Percentiles rank a stretch among this genome's conserved stretches.
phyloP scores from a whole-genome alignment of 768 basidiomycete species.

The Lactarius hengduanensis region DNA sequence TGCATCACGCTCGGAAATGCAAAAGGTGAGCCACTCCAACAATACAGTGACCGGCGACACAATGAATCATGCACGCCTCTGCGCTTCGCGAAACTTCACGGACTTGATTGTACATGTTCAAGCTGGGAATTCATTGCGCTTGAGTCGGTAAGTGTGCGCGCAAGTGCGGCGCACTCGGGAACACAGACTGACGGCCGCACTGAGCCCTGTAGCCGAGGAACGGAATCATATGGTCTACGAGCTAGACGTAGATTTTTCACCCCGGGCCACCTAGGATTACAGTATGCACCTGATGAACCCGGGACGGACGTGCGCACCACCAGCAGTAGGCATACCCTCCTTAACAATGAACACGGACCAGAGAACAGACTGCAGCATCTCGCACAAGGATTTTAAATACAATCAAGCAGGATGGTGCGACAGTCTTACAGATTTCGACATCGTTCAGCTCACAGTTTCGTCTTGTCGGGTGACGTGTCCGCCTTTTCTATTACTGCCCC shows the following conservation, averaged over 20 bases:
- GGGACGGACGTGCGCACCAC: neutral
- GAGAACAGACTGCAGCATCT: too few species aligned
- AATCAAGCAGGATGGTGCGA: neutral
- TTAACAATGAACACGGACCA: too few species aligned
- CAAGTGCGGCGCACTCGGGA: too few species aligned
- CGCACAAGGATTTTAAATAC: neutral
- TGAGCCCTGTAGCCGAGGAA: too few species aligned
- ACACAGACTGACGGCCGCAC: too few species aligned
- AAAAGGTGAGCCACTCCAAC: neutral
- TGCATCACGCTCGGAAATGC: neutral
- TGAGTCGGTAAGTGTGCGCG: too few species aligned
- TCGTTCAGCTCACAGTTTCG: conserved; percentile 11
- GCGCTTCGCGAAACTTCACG: neutral
- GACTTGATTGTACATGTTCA: neutral
- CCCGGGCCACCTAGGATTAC: too few species aligned
- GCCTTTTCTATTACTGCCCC: conserved; percentile 50
- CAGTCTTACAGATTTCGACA: neutral
- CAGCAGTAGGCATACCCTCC: neutral
- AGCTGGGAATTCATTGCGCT: too few species aligned
- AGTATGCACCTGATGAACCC: neutral
- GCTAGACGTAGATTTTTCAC: neutral
- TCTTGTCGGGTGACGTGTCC: conserved; percentile 28
- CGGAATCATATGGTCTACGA: neutral
- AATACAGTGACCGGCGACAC: too few species aligned
- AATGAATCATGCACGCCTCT: too few species aligned